phyloP scores from a whole-genome alignment of 768 basidiomycete species.

The Coprinopsis strossmayeri region DNA sequence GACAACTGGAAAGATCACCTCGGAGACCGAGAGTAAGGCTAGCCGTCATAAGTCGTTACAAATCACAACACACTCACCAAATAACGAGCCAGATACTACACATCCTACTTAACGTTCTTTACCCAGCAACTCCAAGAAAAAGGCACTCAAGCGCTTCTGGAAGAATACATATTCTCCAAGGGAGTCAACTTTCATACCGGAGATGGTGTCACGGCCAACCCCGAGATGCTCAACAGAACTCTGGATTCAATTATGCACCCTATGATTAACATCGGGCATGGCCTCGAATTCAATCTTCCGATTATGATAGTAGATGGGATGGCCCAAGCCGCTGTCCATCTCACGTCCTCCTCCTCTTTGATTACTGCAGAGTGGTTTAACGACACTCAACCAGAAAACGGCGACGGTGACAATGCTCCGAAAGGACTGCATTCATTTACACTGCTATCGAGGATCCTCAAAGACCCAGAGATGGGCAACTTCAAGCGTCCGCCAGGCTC shows the following conservation, averaged over 20 bases:
- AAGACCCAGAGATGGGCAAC: slow-evolving; percentile 6
- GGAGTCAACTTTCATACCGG: slow-evolving; percentile 32
- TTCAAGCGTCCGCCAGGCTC: not conserved
- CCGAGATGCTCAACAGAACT: slow-evolving; percentile 36
- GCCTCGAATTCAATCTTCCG: slow-evolving; percentile 46
- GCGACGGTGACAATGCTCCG: not conserved
- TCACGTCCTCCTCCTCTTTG: not conserved
- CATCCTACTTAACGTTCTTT: slow-evolving; percentile 47
- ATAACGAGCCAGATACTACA: slow-evolving; percentile 37
- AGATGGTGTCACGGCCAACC: slow-evolving; percentile 27
- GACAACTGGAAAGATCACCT: slow-evolving; percentile 50
- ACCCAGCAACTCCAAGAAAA: slow-evolving; percentile 31
- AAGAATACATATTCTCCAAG: slow-evolving; percentile 49
- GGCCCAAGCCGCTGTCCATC: not conserved
- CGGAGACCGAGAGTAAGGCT: slow-evolving; percentile 41
- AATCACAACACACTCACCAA: not conserved
- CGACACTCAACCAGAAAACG: not conserved
- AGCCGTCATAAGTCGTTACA: slow-evolving; percentile 10
- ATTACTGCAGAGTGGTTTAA: not conserved
- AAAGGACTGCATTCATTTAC: not conserved
- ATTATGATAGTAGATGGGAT: slow-evolving; percentile 48
- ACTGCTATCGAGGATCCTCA: slow-evolving; percentile 1
- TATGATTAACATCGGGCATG: slow-evolving; percentile 52
- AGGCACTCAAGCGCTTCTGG: slow-evolving; percentile 33
- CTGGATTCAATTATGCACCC: slow-evolving; percentile 52